Evolutionary conservation across 495 filamentous ascomycete genomes (phyloP).

Genomic region (Aspergillus diversus): DNA sequence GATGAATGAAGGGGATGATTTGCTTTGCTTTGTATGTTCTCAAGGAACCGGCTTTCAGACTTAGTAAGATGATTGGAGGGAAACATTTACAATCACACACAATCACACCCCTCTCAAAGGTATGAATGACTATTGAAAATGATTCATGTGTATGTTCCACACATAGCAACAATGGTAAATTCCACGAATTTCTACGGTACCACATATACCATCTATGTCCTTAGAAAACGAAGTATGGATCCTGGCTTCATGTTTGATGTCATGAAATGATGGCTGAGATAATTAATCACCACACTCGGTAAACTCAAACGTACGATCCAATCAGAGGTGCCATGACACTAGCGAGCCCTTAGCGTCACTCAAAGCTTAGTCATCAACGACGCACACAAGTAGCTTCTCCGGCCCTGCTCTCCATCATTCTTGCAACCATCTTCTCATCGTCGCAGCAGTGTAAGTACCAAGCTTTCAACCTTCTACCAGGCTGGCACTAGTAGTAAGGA

Average conservation of each 20-base stretch:
- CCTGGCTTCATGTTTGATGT: not conserved
- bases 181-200: not conserved
- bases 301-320: constrained; percentile 23
- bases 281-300: constrained; percentile 28
- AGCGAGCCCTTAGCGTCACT: constrained; percentile 46
- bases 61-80: no score
- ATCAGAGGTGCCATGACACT: constrained; percentile 22
- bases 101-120: no score
- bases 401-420: constrained; percentile 45
- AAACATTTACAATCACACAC: no score
- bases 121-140: not conserved
- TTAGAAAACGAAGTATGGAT: no score
- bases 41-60: no score
- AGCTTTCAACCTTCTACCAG: constrained; percentile 1
- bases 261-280: constrained; percentile 15
- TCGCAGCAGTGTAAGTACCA: constrained; percentile 56
- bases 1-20: no score
- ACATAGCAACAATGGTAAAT: not conserved
- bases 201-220: not conserved
- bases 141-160: not conserved
- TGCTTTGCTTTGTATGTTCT: no score
- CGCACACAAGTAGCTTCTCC: constrained; percentile 50
- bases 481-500: constrained; percentile 17
- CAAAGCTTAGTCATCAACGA: constrained; percentile 49
- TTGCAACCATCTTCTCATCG: constrained; percentile 57